These are phyloP conservation scores for Fusarium floridanum DNA, from an alignment of 2,329 filamentous ascomycete genomes.

Conservation along the genomic window DNA sequence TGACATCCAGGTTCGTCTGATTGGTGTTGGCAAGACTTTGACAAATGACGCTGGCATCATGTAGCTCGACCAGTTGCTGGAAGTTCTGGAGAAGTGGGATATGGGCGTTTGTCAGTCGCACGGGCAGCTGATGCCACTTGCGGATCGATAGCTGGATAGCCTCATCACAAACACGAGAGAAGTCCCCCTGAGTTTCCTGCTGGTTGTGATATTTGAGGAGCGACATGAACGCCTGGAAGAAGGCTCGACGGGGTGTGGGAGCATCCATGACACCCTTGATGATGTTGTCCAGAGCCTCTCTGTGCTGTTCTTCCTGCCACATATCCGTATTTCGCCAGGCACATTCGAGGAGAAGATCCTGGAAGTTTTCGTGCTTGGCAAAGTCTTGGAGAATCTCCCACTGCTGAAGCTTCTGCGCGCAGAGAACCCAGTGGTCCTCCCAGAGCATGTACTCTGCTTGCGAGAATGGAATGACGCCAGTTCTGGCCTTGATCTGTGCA, in stretches of 20 bases:
- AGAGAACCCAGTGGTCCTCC: constrained; percentile 99
- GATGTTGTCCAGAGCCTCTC: constrained; percentile 89
- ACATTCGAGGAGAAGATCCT: constrained; percentile 93
- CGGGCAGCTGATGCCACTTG: constrained; percentile 99
- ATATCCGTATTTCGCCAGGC: constrained; percentile 96
- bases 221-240: constrained; percentile 99
- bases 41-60: constrained; percentile 97
- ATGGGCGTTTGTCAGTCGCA: constrained; percentile 92
- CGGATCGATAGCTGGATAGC: constrained; percentile 96
- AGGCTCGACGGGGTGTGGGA: constrained; percentile 90
- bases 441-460: constrained; percentile 98
- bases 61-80: constrained; percentile 95
- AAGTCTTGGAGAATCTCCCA: constrained; percentile 99
- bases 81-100: constrained; percentile 97
- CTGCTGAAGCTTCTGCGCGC: constrained; percentile 97
- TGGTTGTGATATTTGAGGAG: constrained; percentile 94
- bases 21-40: constrained; percentile 89
- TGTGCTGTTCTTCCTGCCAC: constrained; percentile 88
- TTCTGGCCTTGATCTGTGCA: constrained; percentile 96
- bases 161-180: constrained; percentile 92
- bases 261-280: constrained; percentile 99
- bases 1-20: constrained; percentile 86
- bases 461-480: constrained; percentile 95
- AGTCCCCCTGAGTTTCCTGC: constrained; percentile 82
- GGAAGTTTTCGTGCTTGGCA: constrained; percentile 98